Evolutionary conservation across 2,329 filamentous ascomycete genomes (phyloP).

Genomic region (Colletotrichum gigasporum): DNA sequence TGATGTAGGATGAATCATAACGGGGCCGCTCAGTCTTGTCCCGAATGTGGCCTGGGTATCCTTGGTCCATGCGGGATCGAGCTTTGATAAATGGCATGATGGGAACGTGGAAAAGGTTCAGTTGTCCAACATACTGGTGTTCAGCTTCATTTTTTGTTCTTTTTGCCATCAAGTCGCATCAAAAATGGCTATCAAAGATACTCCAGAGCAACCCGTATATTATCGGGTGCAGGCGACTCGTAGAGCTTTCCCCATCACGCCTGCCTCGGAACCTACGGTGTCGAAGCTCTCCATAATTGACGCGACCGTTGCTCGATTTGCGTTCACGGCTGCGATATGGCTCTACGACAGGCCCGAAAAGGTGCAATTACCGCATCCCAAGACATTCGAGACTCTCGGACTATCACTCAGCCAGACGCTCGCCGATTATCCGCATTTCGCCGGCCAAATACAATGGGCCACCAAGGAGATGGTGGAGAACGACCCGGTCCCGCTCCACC

Average conservation of each 20-base stretch:
- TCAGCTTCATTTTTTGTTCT: background rate
- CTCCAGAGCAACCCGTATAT: background rate
- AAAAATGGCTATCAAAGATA: background rate
- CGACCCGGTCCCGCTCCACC: slow-evolving; percentile 38
- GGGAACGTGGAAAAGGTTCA: no score
- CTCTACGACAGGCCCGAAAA: slow-evolving; percentile 45
- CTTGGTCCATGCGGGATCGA: background rate
- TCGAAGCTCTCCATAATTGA: slow-evolving; percentile 51
- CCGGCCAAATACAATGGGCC: slow-evolving; percentile 51
- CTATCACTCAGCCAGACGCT: slow-evolving; percentile 45
- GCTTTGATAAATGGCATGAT: no score
- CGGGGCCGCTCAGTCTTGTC: background rate
- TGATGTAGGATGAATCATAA: slow-evolving; percentile 24
- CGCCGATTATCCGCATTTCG: slow-evolving; percentile 51
- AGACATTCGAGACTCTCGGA: background rate
- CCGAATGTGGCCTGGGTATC: background rate
- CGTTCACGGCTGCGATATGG: slow-evolving; percentile 53
- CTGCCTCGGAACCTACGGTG: background rate
- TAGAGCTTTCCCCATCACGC: slow-evolving; percentile 1
- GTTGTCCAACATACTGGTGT: no score
- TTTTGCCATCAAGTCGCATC: background rate
- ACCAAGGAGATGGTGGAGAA: slow-evolving; percentile 34
- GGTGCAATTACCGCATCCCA: slow-evolving; percentile 8
- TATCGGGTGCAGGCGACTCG: background rate
- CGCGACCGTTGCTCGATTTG: slow-evolving; percentile 51